These are phyloP conservation scores for Dothiorella sarmentorum DNA, from an alignment of 2,329 filamentous ascomycete species.

Conservation along the genomic window DNA sequence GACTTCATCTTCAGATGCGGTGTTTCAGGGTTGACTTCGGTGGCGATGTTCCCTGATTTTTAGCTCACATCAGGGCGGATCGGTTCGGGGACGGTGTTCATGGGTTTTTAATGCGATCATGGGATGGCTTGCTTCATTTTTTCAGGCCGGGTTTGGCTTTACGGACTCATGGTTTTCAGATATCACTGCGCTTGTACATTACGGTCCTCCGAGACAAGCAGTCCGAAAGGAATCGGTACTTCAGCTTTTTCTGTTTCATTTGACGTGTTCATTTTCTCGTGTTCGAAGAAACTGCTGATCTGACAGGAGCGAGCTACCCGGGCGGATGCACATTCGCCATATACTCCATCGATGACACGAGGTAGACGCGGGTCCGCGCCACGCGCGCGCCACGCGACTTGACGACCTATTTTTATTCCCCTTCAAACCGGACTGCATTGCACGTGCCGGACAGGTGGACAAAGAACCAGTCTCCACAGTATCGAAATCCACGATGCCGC, in stretches of 20 bases:
- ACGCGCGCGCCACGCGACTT: background rate
- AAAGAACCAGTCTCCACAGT: too few species aligned
- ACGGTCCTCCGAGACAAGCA: constrained; percentile 33
- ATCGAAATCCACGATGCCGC: too few species aligned
- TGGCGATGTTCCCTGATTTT: constrained; percentile 19
- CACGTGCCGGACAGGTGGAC: too few species aligned
- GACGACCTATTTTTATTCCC: too few species aligned
- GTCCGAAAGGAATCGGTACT: constrained; percentile 34
- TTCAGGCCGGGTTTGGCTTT: constrained; percentile 27
- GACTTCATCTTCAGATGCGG: constrained; percentile 16
- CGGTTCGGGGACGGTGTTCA: constrained; percentile 30
- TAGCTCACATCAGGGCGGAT: constrained; percentile 17
- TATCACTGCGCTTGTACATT: constrained; percentile 35
- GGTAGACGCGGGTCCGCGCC: background rate
- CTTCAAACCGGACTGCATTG: too few species aligned
- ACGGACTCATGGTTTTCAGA: constrained; percentile 20
- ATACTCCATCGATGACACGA: too few species aligned
- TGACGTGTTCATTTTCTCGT: background rate
- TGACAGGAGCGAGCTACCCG: background rate
- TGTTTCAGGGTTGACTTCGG: constrained; percentile 17
- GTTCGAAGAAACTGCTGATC: background rate
- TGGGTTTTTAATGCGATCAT: constrained; percentile 52
- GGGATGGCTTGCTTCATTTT: constrained; percentile 43
- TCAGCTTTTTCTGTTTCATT: background rate
- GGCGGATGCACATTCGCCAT: too few species aligned